Evolutionary conservation across 345 rosid species (phyloP).

Genomic region (Cardamine resedifolia): DNA sequence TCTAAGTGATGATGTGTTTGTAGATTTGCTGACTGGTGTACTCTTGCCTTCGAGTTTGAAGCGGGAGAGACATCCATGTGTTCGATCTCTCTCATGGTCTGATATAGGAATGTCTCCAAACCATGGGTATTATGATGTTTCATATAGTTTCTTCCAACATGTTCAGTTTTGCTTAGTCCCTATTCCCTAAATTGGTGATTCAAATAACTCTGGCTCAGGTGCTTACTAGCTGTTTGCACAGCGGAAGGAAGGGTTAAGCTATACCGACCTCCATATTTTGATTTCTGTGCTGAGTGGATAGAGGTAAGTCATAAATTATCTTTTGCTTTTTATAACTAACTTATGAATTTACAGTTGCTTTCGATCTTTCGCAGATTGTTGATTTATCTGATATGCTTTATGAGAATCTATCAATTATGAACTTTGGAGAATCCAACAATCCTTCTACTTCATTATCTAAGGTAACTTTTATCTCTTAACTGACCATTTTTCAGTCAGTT

Average conservation of each 20-base stretch:
- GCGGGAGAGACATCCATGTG: constrained; percentile 67
- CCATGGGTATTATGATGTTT: constrained; percentile 52
- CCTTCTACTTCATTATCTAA: constrained; percentile 37
- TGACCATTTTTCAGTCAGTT: neutral
- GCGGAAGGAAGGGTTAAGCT: constrained; percentile 80
- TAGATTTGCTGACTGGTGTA: constrained; percentile 64
- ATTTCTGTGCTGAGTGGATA: constrained; percentile 91
- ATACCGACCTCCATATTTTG: constrained; percentile 76
- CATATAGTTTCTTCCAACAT: neutral
- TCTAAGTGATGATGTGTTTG: constrained; percentile 21
- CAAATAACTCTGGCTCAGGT: constrained; percentile 44
- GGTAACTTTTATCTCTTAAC: constrained; percentile 47
- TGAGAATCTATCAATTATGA: constrained; percentile 47
- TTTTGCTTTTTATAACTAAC: neutral
- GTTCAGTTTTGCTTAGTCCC: neutral
- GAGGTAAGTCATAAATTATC: constrained; percentile 48
- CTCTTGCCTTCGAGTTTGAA: constrained; percentile 65
- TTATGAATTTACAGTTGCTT: constrained; percentile 1
- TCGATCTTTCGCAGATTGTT: constrained; percentile 48
- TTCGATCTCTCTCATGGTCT: constrained; percentile 91
- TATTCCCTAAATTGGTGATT: neutral
- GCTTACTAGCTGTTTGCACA: constrained; percentile 87
- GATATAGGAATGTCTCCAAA: constrained; percentile 85
- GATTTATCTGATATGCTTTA: constrained; percentile 68
- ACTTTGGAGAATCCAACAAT: constrained; percentile 48